A percentile compares a stretch with the other conserved stretches of the same genome.
Evolutionary conservation across 176 grass and related monocot species (phyloP).

Genomic region (Rhynchospora tenuis): DNA sequence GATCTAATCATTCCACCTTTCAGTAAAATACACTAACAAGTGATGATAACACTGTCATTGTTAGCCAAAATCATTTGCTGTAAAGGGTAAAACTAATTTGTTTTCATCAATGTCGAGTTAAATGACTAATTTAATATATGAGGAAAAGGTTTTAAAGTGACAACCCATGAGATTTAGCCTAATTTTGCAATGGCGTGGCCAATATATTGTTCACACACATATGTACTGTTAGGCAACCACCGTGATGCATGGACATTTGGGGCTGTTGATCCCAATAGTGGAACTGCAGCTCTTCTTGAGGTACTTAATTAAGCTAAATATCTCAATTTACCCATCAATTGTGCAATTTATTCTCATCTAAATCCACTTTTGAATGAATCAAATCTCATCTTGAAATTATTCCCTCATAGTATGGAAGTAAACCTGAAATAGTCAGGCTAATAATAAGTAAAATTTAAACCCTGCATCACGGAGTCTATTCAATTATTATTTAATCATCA

Average conservation of each 20-base stretch:
- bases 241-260: conserved; percentile 97
- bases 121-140: background rate
- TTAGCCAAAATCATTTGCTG: background rate
- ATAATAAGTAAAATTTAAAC: background rate
- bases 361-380: background rate
- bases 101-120: background rate
- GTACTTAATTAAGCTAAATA: conserved; percentile 17
- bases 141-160: background rate
- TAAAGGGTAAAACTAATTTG: background rate
- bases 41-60: background rate
- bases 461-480: background rate
- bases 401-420: background rate
- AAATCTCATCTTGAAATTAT: background rate
- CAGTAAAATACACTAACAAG: background rate
- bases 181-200: background rate
- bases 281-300: conserved; percentile 86
- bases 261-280: conserved; percentile 75
- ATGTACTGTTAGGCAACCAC: conserved; percentile 89
- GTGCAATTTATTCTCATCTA: background rate
- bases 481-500: too few species aligned
- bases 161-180: background rate
- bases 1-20: background rate
- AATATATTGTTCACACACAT: conserved; percentile 28
- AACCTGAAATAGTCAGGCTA: background rate
- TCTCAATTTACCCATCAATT: background rate